Evolutionary conservation across 1,284 basidiomycete species (phyloP), one percentile per base, ranked within the genome.

Genomic region (Malassezia obtusa): DNA sequence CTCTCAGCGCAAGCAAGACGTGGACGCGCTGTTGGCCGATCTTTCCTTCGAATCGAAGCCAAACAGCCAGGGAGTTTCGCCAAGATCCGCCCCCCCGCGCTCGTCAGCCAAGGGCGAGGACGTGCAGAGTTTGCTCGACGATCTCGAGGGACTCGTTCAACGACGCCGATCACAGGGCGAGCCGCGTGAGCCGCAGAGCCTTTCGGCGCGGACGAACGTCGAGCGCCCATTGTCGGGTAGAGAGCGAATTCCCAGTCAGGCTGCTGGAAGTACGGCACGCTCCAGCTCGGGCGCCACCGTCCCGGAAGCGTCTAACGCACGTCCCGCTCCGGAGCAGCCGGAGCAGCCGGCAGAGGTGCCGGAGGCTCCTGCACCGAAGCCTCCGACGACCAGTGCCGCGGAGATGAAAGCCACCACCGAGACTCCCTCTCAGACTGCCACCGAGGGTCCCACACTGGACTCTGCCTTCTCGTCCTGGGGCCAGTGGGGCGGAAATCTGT

Each of bases 401-500:
- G n/a, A n/a, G n/a, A n/a, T n/a, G n/a, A n/a, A n/a, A n/a, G n/a
- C n/a, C n/a, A n/a, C n/a, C n/a, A n/a, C n/a, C n/a, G n/a, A n/a
- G n/a, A n/a, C n/a, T n/a, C n/a, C n/a, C n/a, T n/a, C n/a, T n/a
- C n/a, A n/a, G n/a, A n/a, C n/a, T n/a, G n/a, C 38, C 2, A 40
- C 17, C n/a, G 17, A 22, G 7, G 10, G 22, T 17, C 2, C 37
- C 14, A 6, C 37, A 7, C 3, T n/a, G 3, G 24, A 40, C 26
- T 40, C 30, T 9, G 14, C 30, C 11, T 14, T 31, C 11, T 31
- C 38, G 11, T 43, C 40, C 4, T 86, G 81, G 31, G 85, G 78
- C 7, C 85, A 77, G 12, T 54, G 52, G 52, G 52, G 52, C 8
- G 80, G 76, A 49, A 78, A 21, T 31, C 24, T 80, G 62, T 83